Base-by-base conservation (phyloP, 2,329 filamentous ascomycete genomes). In the Cladosporium velox region DNA sequence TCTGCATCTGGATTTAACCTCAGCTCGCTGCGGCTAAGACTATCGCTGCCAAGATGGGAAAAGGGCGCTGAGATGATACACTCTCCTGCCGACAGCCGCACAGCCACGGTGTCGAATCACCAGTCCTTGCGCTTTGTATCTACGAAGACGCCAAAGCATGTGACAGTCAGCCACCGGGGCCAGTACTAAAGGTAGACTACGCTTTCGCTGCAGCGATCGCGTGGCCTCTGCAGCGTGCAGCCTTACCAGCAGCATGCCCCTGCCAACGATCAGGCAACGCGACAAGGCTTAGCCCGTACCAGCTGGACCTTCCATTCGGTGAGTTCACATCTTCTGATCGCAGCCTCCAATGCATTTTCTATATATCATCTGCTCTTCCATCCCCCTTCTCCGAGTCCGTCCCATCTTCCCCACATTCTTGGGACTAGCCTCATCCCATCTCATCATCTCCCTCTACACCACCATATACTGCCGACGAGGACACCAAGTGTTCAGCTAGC, bases 201-300 rank as follows among this genome's bases (percentile, higher is more conserved):
- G 52, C 52, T 55, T 55, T 34, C 38, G 47, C 60, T 63, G 60
- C 60, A 63, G 11, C 34, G 32, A 35, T 63, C 47, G 60, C 49
- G 49, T 63, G 60, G 12, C 60, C 49, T 63, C 47, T 51, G 60
- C 28, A 54, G 60, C 34, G 54, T 63, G 60, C 60, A 63, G 60
- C 44, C 49, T 55, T 63, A 63, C 32, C 35, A 63, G 60, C 49
- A 63, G 32, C 28, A 41, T 41, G 47, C 60, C 49, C 52, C 41
- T 47, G 47, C 58, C 24, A 26, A n/a, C 58, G 41, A 49, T 52
- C 60, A 63, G 60, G 32, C 60, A 38, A 62, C 24, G 44, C 49
- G 41, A 24, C 60, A 63, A 63, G 60, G 44, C 60, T 63, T 49
- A 63, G 59, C 59, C 59, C 55, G 28, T 34, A 55, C 52, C 28